Evolutionary conservation across 2,329 filamentous ascomycete species (phyloP).

Genomic region (Colletotrichum nymphaeae): DNA sequence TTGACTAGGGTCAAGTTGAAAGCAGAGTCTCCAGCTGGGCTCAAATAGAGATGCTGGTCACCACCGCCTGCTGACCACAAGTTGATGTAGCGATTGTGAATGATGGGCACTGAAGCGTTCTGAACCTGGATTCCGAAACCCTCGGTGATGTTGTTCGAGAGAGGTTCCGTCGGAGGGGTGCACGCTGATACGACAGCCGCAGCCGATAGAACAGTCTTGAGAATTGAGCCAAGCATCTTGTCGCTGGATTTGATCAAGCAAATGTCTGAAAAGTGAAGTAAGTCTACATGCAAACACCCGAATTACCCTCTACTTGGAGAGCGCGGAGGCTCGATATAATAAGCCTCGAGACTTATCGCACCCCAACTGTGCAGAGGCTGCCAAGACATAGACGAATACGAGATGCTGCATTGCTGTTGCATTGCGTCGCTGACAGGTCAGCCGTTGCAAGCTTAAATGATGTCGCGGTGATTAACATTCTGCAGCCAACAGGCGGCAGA

Average conservation of each 20-base stretch:
- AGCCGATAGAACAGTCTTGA: slow-evolving; percentile 31
- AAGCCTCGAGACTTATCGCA: background rate
- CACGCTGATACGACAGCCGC: slow-evolving; percentile 44
- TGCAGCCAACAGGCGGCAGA: background rate
- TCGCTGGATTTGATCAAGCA: background rate
- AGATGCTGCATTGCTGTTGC: slow-evolving; percentile 16
- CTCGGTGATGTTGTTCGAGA: slow-evolving; percentile 46
- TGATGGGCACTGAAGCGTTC: slow-evolving; percentile 46
- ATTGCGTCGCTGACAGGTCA: slow-evolving; percentile 5
- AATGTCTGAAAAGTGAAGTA: background rate
- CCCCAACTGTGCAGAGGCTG: background rate
- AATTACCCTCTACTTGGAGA: background rate
- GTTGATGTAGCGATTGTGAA: slow-evolving; percentile 52
- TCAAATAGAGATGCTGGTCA: slow-evolving; percentile 53
- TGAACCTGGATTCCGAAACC: slow-evolving; percentile 52
- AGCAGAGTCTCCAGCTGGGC: slow-evolving; percentile 49
- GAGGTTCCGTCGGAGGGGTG: slow-evolving; percentile 42
- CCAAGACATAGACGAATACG: slow-evolving; percentile 33
- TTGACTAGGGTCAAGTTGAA: slow-evolving; percentile 50
- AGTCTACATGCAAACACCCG: background rate
- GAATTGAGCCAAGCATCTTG: slow-evolving; percentile 1
- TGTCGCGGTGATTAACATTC: background rate
- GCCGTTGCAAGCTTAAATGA: background rate
- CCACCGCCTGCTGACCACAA: slow-evolving; percentile 49
- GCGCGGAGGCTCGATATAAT: slow-evolving; percentile 8